Conservation (phyloP, 208 protist species). For the Acanthamoeba polyphaga region DNA sequence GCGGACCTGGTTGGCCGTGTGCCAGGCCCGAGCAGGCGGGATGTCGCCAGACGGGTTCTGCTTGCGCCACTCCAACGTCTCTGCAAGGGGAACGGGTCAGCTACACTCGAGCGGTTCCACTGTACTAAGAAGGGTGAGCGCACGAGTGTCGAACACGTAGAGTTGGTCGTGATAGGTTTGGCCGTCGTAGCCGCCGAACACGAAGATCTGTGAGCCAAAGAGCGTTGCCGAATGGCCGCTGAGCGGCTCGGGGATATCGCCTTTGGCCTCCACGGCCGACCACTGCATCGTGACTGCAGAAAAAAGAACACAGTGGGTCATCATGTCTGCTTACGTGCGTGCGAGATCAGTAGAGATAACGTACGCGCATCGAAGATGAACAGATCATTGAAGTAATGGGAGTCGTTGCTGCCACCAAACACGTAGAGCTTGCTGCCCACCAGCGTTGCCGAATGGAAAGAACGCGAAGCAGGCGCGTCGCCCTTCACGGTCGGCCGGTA, state of each 20-base stretch:
- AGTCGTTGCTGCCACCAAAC: slow-evolving; percentile 23
- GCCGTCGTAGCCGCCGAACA: slow-evolving; percentile 71
- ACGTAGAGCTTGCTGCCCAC: slow-evolving; percentile 61
- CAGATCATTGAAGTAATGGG: not conserved
- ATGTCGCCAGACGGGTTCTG: not conserved
- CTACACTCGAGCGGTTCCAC: not conserved
- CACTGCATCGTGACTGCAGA: not conserved
- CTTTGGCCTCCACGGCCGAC: not conserved
- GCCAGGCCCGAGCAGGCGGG: slow-evolving; percentile 29
- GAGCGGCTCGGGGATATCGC: not conserved
- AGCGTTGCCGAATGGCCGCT: slow-evolving; percentile 66
- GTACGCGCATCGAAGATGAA: slow-evolving; percentile 50
- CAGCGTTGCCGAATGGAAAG: slow-evolving; percentile 15
- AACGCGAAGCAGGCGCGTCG: not conserved
- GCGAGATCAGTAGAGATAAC: not conserved
- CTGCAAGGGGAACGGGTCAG: not conserved
- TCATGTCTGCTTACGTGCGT: not conserved
- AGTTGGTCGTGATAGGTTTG: slow-evolving; percentile 38
- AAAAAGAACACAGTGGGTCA: not conserved
- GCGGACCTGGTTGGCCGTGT: slow-evolving; percentile 60
- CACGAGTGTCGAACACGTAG: slow-evolving; percentile 62
- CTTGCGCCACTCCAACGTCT: slow-evolving; percentile 20
- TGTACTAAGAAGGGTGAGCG: not conserved
- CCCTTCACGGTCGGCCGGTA: slow-evolving; percentile 16
- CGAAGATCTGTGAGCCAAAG: slow-evolving; percentile 66